Percentiles rank a stretch among this genome's conserved stretches.
Conservation (phyloP, 2,329 filamentous ascomycete genomes). For the Gnomoniopsis smithogilvyi region DNA sequence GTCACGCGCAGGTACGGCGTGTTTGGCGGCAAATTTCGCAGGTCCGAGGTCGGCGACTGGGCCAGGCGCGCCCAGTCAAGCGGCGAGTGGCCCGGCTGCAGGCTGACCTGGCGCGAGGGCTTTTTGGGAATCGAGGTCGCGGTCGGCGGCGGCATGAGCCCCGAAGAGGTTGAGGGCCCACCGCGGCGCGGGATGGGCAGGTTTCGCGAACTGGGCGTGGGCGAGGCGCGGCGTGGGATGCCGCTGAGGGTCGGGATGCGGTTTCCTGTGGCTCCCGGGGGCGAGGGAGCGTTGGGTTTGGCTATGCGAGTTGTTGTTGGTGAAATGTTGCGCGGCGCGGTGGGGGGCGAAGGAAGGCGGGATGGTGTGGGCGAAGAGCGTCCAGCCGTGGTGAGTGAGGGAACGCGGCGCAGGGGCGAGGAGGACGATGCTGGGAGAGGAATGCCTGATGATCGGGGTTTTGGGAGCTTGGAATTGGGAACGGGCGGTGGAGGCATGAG, state of each 20-base stretch:
- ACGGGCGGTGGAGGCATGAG: conserved; percentile 14
- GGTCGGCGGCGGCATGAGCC: conserved; percentile 54
- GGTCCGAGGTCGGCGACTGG: conserved; percentile 54
- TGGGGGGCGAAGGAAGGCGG: conserved; percentile 12
- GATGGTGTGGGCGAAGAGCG: conserved; percentile 9
- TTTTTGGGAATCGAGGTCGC: conserved; percentile 38
- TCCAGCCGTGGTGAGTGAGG: conserved; percentile 10
- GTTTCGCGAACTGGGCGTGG: not conserved
- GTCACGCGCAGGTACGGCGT: conserved; percentile 69
- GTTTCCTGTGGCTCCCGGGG: conserved; percentile 16
- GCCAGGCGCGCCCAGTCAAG: conserved; percentile 90
- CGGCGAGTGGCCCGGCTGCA: conserved; percentile 89
- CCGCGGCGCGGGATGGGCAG: conserved; percentile 39
- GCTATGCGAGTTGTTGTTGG: not conserved
- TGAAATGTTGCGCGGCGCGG: not conserved
- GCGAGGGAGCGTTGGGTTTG: conserved; percentile 12
- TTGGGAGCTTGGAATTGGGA: not conserved
- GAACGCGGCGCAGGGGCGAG: conserved; percentile 9
- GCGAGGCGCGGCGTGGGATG: not conserved
- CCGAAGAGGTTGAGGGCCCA: conserved; percentile 29
- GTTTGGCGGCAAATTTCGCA: conserved; percentile 57
- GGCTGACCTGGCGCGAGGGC: conserved; percentile 64
- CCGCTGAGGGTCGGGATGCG: not conserved
- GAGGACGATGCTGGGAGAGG: conserved; percentile 12
- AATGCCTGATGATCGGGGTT: conserved; percentile 7